Evolutionary conservation across 306 rosid species (phyloP).

Genomic region (Casuarina equisetifolia): DNA sequence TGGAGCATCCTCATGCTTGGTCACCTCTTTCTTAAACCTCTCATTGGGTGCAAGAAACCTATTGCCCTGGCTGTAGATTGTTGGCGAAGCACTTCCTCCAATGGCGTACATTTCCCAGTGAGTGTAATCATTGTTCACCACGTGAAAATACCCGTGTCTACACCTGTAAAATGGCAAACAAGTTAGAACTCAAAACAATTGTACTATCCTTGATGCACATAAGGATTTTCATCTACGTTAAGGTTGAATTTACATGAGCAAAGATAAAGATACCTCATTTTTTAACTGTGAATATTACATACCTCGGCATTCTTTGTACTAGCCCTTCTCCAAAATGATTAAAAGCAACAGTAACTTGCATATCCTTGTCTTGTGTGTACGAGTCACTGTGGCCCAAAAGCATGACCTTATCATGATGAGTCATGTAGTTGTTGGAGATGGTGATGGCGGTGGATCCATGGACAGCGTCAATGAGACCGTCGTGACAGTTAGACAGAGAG

Average conservation of each 20-base stretch:
- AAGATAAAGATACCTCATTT: too few species aligned
- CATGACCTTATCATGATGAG: constrained; percentile 96
- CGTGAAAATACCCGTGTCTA: constrained; percentile 82
- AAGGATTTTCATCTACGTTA: too few species aligned
- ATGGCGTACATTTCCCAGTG: constrained; percentile 98
- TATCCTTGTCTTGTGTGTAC: constrained; percentile 60
- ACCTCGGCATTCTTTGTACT: constrained; percentile 97
- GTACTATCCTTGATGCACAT: too few species aligned
- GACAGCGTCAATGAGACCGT: constrained; percentile 80
- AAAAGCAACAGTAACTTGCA: constrained; percentile 84
- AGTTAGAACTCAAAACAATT: too few species aligned
- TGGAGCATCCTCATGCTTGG: constrained; percentile 73
- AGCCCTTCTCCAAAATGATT: constrained; percentile 96
- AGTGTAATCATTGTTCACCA: constrained; percentile 91
- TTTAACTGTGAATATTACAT: neutral
- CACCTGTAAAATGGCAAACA: constrained; percentile 46
- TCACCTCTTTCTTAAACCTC: constrained; percentile 66
- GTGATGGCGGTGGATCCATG: constrained; percentile 91
- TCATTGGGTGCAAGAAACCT: constrained; percentile 69
- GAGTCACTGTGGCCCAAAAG: constrained; percentile 87
- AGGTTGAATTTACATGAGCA: too few species aligned
- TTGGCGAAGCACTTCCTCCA: constrained; percentile 90
- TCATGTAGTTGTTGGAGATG: constrained; percentile 77
- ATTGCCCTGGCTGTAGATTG: constrained; percentile 83
- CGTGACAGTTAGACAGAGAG: constrained; percentile 71